Evolutionary conservation across 371 early-diverging fungal species (phyloP), one percentile per base, ranked within the genome.

Genomic region (Mortierella sp.): DNA sequence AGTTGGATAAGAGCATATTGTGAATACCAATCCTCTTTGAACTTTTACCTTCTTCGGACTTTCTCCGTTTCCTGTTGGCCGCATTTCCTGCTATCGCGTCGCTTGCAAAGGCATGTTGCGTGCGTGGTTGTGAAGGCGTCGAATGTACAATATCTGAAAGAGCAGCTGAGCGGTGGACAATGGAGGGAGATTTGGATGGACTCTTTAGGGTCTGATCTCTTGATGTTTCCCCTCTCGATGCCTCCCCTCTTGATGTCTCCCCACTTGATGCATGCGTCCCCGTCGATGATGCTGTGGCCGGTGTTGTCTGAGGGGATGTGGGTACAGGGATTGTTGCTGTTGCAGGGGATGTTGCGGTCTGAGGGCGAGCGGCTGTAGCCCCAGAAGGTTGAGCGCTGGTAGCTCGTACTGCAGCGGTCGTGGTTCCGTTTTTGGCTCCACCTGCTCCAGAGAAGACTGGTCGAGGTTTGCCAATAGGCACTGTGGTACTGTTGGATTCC

Each of bases 41-140:
- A n/a, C n/a, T n/a, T n/a, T 24, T 60, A 61, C 62, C 62, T 61
- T 57, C 61, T 28, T 61, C 52, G 14, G 53, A 34, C 12, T 56
- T 68, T 39, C 61, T 68, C 24, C 68, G 31, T 28, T 68, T 68
- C 34, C 50, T 68, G 10, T 14, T 57, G 23, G 43, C 23, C 10
- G 43, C 34, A 5, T 6, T 23, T 26, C 31, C 50, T 19, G 56
- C 13, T 28, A 42, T 48, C 16, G 61, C 41, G 4, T 59, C 59
- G 2, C 48, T 48, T 2, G 26, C 30, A 41, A 31, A 67, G 42
- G 39, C 12, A 59, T 55, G 31, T 16, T 59, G 67, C 1, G 48
- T 4, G 8, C 54, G 48, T 38, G 60, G 38, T 23, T 52, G 55
- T 7, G 24, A 54, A 1, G 63, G 8, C 2, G 59, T 18, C 3